Conservation (phyloP, 2,329 filamentous ascomycete species). For the Hymenoscyphus repandus region DNA sequence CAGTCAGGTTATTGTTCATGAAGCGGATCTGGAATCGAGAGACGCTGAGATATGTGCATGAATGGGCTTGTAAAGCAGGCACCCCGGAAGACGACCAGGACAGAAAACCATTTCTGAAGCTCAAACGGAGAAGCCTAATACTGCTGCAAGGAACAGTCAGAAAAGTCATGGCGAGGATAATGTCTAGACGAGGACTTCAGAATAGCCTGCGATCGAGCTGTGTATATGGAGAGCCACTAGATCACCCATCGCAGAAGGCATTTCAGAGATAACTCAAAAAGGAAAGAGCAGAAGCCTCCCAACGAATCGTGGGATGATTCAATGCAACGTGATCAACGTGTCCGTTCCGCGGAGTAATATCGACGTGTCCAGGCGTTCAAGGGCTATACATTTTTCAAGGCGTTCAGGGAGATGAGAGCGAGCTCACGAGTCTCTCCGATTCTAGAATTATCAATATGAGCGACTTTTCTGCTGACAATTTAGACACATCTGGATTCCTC, state of each 20-base stretch:
- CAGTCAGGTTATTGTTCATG: conserved; percentile 55
- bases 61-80: conserved; percentile 46
- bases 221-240: too few relatives aligned
- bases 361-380: too few relatives aligned
- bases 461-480: conserved; percentile 5
- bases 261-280: not conserved
- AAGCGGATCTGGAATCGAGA: conserved; percentile 54
- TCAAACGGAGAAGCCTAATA: too few relatives aligned
- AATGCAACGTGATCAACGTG: conserved; percentile 1
- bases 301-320: conserved; percentile 1
- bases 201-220: too few relatives aligned
- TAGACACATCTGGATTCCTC: conserved; percentile 5
- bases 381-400: too few relatives aligned
- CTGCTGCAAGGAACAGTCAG: too few relatives aligned
- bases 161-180: too few relatives aligned
- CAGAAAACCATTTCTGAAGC: too few relatives aligned
- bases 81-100: conserved; percentile 44
- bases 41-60: conserved; percentile 43
- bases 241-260: not conserved
- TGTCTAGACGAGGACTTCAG: too few relatives aligned
- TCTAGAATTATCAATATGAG: not conserved
- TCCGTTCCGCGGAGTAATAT: not conserved
- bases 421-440: not conserved
- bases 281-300: not conserved
- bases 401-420: not conserved